Conservation (phyloP, 768 basidiomycete species). For the Suillus subluteus region DNA sequence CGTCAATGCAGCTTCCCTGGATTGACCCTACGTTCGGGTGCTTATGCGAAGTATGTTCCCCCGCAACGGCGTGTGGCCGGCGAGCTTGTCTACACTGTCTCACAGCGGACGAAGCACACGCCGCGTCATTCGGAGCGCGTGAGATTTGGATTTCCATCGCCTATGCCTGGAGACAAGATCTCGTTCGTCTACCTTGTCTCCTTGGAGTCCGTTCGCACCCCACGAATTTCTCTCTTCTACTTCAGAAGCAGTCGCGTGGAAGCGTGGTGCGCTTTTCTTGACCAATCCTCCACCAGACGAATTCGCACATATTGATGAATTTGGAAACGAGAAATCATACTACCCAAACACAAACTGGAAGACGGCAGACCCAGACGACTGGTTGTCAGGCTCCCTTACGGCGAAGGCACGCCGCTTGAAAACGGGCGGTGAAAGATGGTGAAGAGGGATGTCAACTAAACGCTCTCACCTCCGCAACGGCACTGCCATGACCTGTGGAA, state of each 20-base stretch:
- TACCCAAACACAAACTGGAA: no score
- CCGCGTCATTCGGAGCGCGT: not conserved
- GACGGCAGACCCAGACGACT: no score
- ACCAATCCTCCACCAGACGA: constrained; percentile 19
- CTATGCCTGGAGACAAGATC: not conserved
- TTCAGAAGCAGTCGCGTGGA: constrained; percentile 15
- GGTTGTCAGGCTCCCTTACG: not conserved
- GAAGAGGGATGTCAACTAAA: not conserved
- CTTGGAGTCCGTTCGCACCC: constrained; percentile 3
- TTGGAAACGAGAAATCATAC: constrained; percentile 13
- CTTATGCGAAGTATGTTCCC: constrained; percentile 2
- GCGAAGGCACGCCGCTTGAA: not conserved
- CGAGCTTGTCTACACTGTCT: not conserved
- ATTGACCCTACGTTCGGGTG: not conserved
- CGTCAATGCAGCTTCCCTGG: not conserved
- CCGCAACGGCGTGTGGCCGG: not conserved
- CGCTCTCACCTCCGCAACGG: not conserved
- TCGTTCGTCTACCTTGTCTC: not conserved
- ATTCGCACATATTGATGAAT: constrained; percentile 9
- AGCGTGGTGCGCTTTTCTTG: constrained; percentile 18
- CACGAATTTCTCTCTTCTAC: not conserved
- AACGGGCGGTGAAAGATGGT: not conserved
- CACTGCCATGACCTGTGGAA: not conserved
- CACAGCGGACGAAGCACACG: not conserved
- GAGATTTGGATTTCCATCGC: not conserved